Base-by-base conservation (phyloP, 202 grass and related monocot genomes). In the Schoenoplectus triqueter region DNA sequence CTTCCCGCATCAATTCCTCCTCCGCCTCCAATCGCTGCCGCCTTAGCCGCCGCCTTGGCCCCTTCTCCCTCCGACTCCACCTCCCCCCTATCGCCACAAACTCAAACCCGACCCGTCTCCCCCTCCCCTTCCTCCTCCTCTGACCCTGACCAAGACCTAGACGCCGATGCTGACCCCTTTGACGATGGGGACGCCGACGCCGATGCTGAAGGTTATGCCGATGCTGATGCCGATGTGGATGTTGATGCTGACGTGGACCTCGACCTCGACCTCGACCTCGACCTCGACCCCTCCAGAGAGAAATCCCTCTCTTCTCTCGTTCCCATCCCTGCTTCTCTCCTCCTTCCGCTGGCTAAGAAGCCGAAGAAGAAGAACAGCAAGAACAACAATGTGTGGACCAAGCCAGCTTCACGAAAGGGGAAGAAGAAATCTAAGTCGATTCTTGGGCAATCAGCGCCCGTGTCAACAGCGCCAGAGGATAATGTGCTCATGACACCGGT, bases 351-450 rank as follows among this genome's bases (percentile, higher is more conserved):
- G 6, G 69, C 65, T 69, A 95, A 92, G 89, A 98, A 95, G 65
- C 92, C 92, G 1, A 98, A 98, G 92, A 98, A 98, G 91, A 98
- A 98, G 82, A 86, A 83, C 73, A 69, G 44, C 17, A 83, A 83
- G 48, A 87, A 77, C 49, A 95, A 82, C 89, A 95, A 89, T 84
- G 92, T 95, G 42, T 95, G 95, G 95, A 95, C 92, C 60, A 87
- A 91, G 14, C 87, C 92, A 6, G 56, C 77, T 63, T 93, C 91
- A 57, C 89, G 92, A 64, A 95, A 95, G 88, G 91, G 95, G 0
- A 98, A 98, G 89, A 98, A 95, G 89, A 98, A 95, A 88, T 70
- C 86, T 7, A 87, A 76, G 83, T 10, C 64, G 66, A 62, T 42
- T 44, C 61, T 67, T 21, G 80, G 66, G 61, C 87, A 75, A 80